Evolutionary conservation across 768 basidiomycete genomes (phyloP), one percentile per base, ranked within the genome.

Genomic region (Mrakia hoshinonis): DNA sequence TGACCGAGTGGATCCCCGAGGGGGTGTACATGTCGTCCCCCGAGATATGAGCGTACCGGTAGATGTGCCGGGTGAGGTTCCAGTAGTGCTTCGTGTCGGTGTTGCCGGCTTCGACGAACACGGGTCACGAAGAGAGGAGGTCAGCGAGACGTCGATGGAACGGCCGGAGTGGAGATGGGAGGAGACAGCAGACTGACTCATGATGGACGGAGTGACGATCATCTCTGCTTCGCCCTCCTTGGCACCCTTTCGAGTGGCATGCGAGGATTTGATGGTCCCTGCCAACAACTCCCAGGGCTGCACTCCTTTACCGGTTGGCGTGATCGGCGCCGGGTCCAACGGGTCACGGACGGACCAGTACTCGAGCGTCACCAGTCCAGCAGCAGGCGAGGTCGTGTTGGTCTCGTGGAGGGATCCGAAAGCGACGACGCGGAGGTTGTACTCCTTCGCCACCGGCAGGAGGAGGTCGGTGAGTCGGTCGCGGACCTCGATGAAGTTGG

Each of bases 21-120:
- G 43, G n/a, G 12, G 63, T 65, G 58, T 60, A 72, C n/a, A 58
- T 48, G 26, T 66, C 70, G 43, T 7, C 58, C 58, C 36, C 26
- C 0, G 31, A 26, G n/a, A 67, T 38, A 22, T 72, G 70, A 18
- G 52, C 51, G 65, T 72, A 79, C n/a, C 78, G 73, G 65, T 78
- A 78, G 58, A 79, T 77, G 55, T 78, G 77, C 15, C 64, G 47
- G 31, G 79, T 77, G 39, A 79, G 73, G 54, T 75, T 76, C 78
- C 78, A 78, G 74, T 76, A 76, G 48, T 75, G 71, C 18, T 61
- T 69, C 73, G 76, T 38, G 46, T 54, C 52, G 52, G 52, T 54
- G 52, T 54, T 54, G 0, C 52, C 52, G 52, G 52, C 52, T 54
- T n/a, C 46, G 46, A 47, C 10, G 46, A 9, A 29, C 13, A 29